phyloP scores from a whole-genome alignment of 768 basidiomycete species.

The Royoungia palumana region DNA sequence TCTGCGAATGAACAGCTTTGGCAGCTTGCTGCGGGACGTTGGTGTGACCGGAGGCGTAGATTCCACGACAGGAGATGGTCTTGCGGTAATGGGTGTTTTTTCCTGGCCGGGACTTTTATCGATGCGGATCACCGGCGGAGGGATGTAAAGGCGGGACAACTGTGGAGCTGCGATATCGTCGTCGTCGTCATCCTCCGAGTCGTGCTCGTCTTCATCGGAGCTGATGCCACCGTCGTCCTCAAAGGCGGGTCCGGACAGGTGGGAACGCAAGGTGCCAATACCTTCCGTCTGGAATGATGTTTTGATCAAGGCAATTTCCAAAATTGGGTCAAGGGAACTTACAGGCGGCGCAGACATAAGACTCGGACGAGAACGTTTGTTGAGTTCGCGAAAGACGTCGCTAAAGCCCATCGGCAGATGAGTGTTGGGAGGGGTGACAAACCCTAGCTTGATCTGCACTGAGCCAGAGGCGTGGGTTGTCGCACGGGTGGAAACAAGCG shows the following conservation, averaged over 20 bases:
- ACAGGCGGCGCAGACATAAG: constrained; percentile 79
- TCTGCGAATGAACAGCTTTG: constrained; percentile 35
- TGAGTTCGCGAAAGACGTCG: constrained; percentile 60
- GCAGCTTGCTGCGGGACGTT: constrained; percentile 28
- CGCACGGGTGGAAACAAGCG: constrained; percentile 48
- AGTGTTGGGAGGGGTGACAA: constrained; percentile 44
- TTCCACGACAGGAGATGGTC: constrained; percentile 20
- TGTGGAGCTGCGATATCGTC: constrained; percentile 32
- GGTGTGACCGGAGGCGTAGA: constrained; percentile 25
- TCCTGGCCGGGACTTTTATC: constrained; percentile 16
- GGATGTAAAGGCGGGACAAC: constrained; percentile 23
- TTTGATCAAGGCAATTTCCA: background rate
- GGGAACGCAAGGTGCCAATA: constrained; percentile 75
- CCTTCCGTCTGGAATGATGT: constrained; percentile 63
- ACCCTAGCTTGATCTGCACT: constrained; percentile 61
- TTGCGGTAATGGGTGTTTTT: constrained; percentile 22
- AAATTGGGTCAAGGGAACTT: constrained; percentile 26
- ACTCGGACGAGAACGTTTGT: constrained; percentile 60
- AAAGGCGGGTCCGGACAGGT: constrained; percentile 50
- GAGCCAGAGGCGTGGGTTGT: constrained; percentile 47
- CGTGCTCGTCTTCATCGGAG: constrained; percentile 44
- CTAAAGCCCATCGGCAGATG: constrained; percentile 47
- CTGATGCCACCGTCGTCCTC: constrained; percentile 81
- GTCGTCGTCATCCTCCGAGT: constrained; percentile 26
- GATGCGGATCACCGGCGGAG: constrained; percentile 18